Evolutionary conservation across 2,329 filamentous ascomycete species (phyloP), one percentile per base, ranked within the genome.

Genomic region (Polychaeton citri): DNA sequence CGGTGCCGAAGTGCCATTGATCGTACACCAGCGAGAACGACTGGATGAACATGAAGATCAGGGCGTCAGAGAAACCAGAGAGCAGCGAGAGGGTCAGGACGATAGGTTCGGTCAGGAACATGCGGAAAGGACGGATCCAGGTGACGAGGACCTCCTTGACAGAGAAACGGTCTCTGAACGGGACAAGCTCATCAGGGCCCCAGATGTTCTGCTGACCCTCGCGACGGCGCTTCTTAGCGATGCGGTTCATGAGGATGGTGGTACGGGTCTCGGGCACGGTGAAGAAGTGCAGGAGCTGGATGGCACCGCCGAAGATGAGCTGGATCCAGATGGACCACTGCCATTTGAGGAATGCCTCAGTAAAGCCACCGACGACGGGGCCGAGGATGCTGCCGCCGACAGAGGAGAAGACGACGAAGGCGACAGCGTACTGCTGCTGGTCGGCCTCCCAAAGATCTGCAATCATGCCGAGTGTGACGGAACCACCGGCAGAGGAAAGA

Each of bases 271-370:
- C 84, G 1, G 83, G 84, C 1, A 90, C 83, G 36, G 82, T 52
- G 34, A 79, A 49, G 44, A 54, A 55, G 42, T 59, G 55, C 3
- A 82, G 52, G 3, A 73, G 18, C 53, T 88, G 82, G 9, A 87
- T 74, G 33, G 73, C 68, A 5, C 64, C 80, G 20, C 83, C 82
- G 36, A 90, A 77, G 49, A 88, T 86, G 46, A 90, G 72, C 60
- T 92, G 84, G 41, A 90, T 82, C 84, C 84, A 92, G 54, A 90
- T 87, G 36, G 68, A 75, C 81, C 80, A 87, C 40, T 42, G 69
- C 84, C 83, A 90, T 15, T 72, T 51, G 10, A 77, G 67, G 44
- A 48, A 57, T 8, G 43, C 33, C 35, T 58, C 50, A 32, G 47
- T 49, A 43, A 58, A 58, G 9, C 55, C 55, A 38, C 56, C 56